phyloP scores from a whole-genome alignment of 164 flowering plant genomes.

The Liriodendron chinense region DNA sequence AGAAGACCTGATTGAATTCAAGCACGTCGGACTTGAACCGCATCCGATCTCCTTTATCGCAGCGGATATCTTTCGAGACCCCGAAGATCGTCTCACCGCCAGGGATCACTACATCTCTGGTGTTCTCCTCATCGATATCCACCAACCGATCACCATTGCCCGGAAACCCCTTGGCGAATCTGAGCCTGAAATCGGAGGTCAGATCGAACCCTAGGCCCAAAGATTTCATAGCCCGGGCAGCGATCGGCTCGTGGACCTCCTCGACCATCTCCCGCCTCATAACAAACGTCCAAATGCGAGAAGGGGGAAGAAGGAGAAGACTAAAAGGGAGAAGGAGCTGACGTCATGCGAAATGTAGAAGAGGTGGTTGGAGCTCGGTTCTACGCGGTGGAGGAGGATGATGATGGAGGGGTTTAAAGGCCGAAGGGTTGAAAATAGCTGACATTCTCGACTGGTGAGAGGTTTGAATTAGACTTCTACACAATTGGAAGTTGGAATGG shows the following conservation, averaged over 20 bases:
- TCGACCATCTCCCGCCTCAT: slow-evolving; percentile 5
- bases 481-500: no score
- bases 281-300: background rate
- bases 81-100: slow-evolving; percentile 33
- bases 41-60: slow-evolving; percentile 81
- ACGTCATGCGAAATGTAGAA: background rate
- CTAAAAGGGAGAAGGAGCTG: background rate
- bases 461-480: background rate
- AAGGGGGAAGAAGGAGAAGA: background rate
- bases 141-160: slow-evolving; percentile 46
- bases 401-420: background rate
- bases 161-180: slow-evolving; percentile 51
- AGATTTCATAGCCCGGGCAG: slow-evolving; percentile 47
- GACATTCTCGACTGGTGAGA: background rate
- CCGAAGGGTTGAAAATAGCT: background rate
- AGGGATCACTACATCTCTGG: slow-evolving; percentile 59
- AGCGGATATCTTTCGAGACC: slow-evolving; percentile 56
- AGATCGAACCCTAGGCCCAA: slow-evolving; percentile 79
- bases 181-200: slow-evolving; percentile 69
- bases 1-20: slow-evolving; percentile 73
- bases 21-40: slow-evolving; percentile 82
- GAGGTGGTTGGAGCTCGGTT: background rate
- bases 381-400: background rate
- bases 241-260: slow-evolving; percentile 26
- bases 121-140: slow-evolving; percentile 47